These are phyloP conservation scores for Emydomyces testavorans DNA, from an alignment of 2,329 filamentous ascomycete genomes.

Conservation along the genomic window DNA sequence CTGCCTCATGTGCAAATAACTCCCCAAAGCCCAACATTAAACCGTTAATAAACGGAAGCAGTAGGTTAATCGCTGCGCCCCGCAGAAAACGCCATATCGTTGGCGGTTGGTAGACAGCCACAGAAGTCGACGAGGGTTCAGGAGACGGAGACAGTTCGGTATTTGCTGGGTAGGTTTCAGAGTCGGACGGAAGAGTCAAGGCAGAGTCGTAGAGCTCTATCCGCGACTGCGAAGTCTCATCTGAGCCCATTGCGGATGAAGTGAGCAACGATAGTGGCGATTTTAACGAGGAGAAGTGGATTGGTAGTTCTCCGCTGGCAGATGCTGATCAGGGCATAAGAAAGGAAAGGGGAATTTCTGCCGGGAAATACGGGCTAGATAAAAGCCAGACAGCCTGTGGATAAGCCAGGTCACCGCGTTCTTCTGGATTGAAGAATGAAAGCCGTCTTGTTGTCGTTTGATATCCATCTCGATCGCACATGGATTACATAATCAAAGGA, in stretches of 20 bases:
- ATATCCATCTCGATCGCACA: too few relatives aligned
- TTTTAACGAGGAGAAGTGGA: conserved; percentile 30
- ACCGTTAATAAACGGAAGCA: conserved; percentile 91
- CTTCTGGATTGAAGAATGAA: too few relatives aligned
- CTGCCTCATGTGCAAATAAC: conserved; percentile 89
- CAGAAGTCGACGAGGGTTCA: conserved; percentile 29
- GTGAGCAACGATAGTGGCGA: too few relatives aligned
- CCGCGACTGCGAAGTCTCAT: conserved; percentile 22
- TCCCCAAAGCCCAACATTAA: conserved; percentile 98
- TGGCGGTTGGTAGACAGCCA: conserved; percentile 81
- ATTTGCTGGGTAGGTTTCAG: conserved; percentile 37
- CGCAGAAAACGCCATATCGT: conserved; percentile 76
- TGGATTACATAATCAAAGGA: not conserved
- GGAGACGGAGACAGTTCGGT: conserved; percentile 28
- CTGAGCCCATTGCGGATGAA: conserved; percentile 33
- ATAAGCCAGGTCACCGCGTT: too few relatives aligned
- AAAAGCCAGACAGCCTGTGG: too few relatives aligned
- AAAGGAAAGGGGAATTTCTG: too few relatives aligned
- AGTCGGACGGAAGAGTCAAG: conserved; percentile 38
- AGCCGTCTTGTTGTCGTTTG: too few relatives aligned
- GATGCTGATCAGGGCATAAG: too few relatives aligned
- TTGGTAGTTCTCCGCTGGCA: not conserved
- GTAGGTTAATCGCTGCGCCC: conserved; percentile 86
- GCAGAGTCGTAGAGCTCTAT: conserved; percentile 35
- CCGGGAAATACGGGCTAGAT: too few relatives aligned